Base-by-base conservation (phyloP, 2,329 filamentous ascomycete species). In the Pestalotiopsis sp. region DNA sequence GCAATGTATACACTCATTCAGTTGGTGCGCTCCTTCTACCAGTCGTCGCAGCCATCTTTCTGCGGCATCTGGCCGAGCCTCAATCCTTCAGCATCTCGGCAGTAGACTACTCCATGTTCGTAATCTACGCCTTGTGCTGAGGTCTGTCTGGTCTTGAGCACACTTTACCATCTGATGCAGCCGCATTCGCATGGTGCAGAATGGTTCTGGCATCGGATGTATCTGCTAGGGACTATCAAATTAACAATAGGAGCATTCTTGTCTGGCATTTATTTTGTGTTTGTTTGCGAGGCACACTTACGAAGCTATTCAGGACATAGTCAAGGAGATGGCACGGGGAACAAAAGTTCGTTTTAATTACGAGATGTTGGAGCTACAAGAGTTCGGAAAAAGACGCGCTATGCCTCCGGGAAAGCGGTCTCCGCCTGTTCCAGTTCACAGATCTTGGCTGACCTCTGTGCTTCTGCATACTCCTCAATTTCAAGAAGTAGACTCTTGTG, bases 211-310 rank as follows among this genome's bases (percentile, higher is more conserved):
- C 92, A 92, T 74, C 85, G 90, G 65, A 79, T 92, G 62, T 91
- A 93, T 76, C 92, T 93, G 74, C 83, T 92, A 17, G 91, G 91
- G 1, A 93, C 93, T 71, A 88, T 93, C 20, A 82, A 87, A 27
- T 79, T 92, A 70, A 93, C 92, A 84, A 1, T 49, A 5, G 41
- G 41, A 14, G n/a, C 41, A 20, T 49, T 49, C 41, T 49, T 2
- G 14, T 49, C 41, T 14, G 41, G 41, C 41, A 49, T 20, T 14
- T 17, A 49, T 14, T 49, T 17, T 49, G 14, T 49, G 5, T 91
- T 91, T 77, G 86, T 83, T 72, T 87, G 84, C 69, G 82, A 88
- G 70, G 81, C 83, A 25, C 73, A 75, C 4, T 77, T 59, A 9
- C 57, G 14, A 25, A 12, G n/a, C n/a, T n/a, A n/a, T n/a, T n/a